A percentile compares a stretch with the other conserved stretches of the same genome.
phyloP scores from a whole-genome alignment of 2,329 filamentous ascomycete species.

The Hypoxylon rubiginosum region DNA sequence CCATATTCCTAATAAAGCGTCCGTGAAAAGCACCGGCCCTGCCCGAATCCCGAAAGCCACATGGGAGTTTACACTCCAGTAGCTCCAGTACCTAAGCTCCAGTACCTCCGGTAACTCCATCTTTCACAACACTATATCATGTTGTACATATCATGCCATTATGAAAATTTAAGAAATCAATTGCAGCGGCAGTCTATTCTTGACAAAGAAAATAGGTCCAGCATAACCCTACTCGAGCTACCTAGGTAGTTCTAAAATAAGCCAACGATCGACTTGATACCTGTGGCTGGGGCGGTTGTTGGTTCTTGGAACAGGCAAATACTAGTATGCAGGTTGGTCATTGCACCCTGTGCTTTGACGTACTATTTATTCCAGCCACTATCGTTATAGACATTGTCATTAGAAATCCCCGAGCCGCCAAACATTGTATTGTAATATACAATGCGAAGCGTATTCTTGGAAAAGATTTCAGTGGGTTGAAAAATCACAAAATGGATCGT shows the following conservation, averaged over 20 bases:
- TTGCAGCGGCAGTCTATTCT: no score
- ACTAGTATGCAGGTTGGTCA: not conserved
- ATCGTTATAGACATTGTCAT: not conserved
- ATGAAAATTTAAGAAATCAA: not conserved
- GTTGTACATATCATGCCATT: not conserved
- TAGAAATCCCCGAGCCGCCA: slow-evolving; percentile 22
- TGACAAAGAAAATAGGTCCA: not conserved
- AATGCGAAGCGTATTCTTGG: slow-evolving; percentile 2
- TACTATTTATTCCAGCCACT: slow-evolving; percentile 14
- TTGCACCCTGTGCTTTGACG: slow-evolving; percentile 24
- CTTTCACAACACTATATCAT: not conserved
- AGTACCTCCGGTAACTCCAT: slow-evolving; percentile 4
- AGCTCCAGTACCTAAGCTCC: not conserved
- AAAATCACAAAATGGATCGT: slow-evolving; percentile 29
- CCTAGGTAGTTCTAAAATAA: slow-evolving; percentile 9
- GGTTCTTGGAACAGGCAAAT: slow-evolving; percentile 1
- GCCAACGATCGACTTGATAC: slow-evolving; percentile 7
- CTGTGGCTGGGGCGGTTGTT: slow-evolving; percentile 11
- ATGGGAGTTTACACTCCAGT: not conserved
- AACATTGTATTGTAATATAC: slow-evolving; percentile 15
- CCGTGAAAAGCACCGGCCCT: slow-evolving; percentile 22
- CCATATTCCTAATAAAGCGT: slow-evolving; percentile 1
- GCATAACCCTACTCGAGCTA: slow-evolving; percentile 1
- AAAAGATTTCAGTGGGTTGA: slow-evolving; percentile 5
- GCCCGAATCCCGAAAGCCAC: slow-evolving; percentile 25